phyloP scores from a whole-genome alignment of 1,284 basidiomycete genomes.

The Puccinia polysora region DNA sequence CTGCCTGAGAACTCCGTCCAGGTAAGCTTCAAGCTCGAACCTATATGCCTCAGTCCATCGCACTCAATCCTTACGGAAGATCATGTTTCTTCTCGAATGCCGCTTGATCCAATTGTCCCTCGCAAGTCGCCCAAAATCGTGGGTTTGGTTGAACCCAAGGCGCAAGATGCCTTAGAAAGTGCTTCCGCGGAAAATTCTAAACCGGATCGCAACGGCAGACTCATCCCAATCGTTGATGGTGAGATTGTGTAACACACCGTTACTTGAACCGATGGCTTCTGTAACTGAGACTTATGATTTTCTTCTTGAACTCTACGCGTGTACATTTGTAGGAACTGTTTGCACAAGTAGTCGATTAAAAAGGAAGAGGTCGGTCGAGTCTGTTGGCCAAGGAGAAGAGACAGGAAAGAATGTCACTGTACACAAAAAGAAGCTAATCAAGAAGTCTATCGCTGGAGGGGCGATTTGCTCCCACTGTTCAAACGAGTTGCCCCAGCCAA shows the following conservation, averaged over 20 bases:
- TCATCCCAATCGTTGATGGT: too few species aligned
- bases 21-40: slow-evolving; percentile 29
- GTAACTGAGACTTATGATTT: too few species aligned
- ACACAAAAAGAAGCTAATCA: neutral
- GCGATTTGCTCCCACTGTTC: slow-evolving; percentile 9
- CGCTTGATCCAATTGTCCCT: slow-evolving; percentile 6
- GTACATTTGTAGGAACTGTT: neutral
- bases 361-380: slow-evolving; percentile 11
- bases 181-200: too few species aligned
- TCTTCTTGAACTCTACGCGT: too few species aligned
- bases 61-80: slow-evolving; percentile 16
- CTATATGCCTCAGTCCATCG: slow-evolving; percentile 6
- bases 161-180: too few species aligned
- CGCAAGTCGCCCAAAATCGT: slow-evolving; percentile 17
- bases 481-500: neutral
- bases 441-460: neutral
- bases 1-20: slow-evolving; percentile 23
- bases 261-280: too few species aligned
- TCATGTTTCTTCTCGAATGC: slow-evolving; percentile 24
- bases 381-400: slow-evolving; percentile 18
- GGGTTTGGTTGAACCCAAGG: neutral
- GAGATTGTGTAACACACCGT: too few species aligned
- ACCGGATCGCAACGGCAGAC: too few species aligned
- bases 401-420: neutral
- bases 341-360: neutral